Evolutionary conservation across 164 flowering plant genomes (phyloP), one percentile per base, ranked within the genome.

Genomic region (Cinnamomum chago): DNA sequence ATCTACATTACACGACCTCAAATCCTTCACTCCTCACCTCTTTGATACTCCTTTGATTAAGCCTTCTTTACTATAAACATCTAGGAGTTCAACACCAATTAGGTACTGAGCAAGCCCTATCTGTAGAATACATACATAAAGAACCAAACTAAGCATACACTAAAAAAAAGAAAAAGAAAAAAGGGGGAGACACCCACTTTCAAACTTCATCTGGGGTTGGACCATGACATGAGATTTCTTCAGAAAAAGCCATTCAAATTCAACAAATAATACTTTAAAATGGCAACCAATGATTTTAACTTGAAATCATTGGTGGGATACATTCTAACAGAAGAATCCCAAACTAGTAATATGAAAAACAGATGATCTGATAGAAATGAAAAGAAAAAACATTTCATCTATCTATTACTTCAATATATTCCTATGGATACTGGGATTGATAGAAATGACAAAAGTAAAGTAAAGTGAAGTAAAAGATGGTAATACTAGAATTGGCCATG

Each of bases 401-500:
- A 40, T 40, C 10, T 40, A 9, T 5, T 40, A 40, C 3, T 40
- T 40, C 47, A 7, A 40, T 40, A 9, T 40, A 40, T 40, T 40
- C 11, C 11, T 40, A 9, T 40, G 11, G 47, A 40, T 40, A 40
- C 10, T 40, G 47, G 9, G 47, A 40, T 40, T 40, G 60, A 55
- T 15, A 55, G 28, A 24, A 24, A 64, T 11, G 25, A 64, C 2
- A 23, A 24, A 24, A 67, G 13, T 10, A 14, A 14, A 13, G 55
- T 5, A 9, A 20, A 33, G 12, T 14, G 51, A 1, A 68, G 47
- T 40, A 28, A 35, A 17, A 66, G 33, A 40, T 11, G 24, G 22
- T 3, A 74, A 1, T 75, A 84, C 86, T 77, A 23, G 86, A 84
- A 62, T 84, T 84, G 75, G 83, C 85, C 82, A 79, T 84, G 76